Conservation (phyloP, 495 filamentous ascomycete species). For the Talaromyces wortmannii region DNA sequence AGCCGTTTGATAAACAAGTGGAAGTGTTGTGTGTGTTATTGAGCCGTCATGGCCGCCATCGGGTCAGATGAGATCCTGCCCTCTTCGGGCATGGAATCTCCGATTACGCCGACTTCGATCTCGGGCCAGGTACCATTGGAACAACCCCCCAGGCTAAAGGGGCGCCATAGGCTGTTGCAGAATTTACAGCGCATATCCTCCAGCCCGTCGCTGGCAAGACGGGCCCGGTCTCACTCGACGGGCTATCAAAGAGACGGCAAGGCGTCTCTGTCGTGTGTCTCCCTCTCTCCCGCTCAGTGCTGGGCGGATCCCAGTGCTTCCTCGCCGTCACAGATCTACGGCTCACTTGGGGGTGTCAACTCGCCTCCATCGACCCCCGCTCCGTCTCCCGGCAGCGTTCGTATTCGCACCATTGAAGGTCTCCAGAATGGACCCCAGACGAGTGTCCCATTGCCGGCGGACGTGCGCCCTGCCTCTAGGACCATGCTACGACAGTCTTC, state of each 20-base stretch:
- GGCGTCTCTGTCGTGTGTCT: conserved; percentile 82
- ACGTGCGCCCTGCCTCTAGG: conserved; percentile 42
- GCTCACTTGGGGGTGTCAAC: conserved; percentile 52
- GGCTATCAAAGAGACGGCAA: conserved; percentile 58
- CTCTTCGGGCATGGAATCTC: conserved; percentile 16
- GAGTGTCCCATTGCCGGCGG: conserved; percentile 56
- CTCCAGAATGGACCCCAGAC: conserved; percentile 19
- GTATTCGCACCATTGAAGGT: conserved; percentile 42
- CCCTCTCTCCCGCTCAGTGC: conserved; percentile 57
- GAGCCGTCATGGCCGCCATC: conserved; percentile 22
- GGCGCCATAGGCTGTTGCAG: conserved; percentile 67
- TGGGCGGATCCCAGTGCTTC: conserved; percentile 46
- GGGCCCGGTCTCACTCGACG: conserved; percentile 50
- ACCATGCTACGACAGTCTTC: conserved; percentile 12
- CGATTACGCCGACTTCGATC: conserved; percentile 22
- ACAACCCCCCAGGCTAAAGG: conserved; percentile 57
- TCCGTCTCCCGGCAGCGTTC: conserved; percentile 32
- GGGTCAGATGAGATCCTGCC: conserved; percentile 17
- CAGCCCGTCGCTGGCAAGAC: conserved; percentile 63
- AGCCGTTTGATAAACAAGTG: no score
- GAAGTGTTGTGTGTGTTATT: not conserved
- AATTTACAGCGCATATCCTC: conserved; percentile 85
- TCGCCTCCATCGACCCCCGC: conserved; percentile 36
- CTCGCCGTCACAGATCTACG: conserved; percentile 50
- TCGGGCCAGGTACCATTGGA: conserved; percentile 39